Percentiles rank a stretch among this genome's conserved stretches.
phyloP scores from a whole-genome alignment of 140 eudicot genomes.

The Oenanthe javanica region DNA sequence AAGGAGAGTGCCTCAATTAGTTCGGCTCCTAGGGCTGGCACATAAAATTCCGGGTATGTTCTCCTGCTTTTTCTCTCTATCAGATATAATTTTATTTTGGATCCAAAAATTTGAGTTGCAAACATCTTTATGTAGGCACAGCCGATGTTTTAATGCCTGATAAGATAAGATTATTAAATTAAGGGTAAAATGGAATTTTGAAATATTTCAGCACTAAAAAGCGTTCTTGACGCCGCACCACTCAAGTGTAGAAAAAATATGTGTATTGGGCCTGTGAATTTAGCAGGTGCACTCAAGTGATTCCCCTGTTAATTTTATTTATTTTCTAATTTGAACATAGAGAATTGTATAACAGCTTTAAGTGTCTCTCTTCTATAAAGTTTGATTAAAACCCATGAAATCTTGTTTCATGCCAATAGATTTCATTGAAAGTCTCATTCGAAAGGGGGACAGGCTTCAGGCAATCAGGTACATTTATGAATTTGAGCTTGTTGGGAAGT shows the following conservation, averaged over 20 bases:
- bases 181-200: background rate
- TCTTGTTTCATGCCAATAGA: constrained; percentile 8
- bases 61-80: background rate
- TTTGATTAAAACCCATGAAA: background rate
- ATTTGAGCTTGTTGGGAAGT: constrained; percentile 21
- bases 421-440: constrained; percentile 21
- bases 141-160: background rate
- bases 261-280: background rate
- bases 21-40: constrained; percentile 17
- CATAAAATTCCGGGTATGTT: constrained; percentile 18
- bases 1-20: background rate
- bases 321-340: background rate
- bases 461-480: constrained; percentile 25
- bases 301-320: background rate
- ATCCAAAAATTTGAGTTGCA: background rate
- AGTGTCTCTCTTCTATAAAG: background rate
- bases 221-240: background rate
- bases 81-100: background rate
- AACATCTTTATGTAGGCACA: background rate
- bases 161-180: background rate
- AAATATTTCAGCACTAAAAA: background rate
- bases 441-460: constrained; percentile 20
- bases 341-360: background rate
- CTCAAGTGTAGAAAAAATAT: background rate
- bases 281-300: background rate